phyloP scores from a whole-genome alignment of 306 rosid species.

The Trifolium dubium region DNA sequence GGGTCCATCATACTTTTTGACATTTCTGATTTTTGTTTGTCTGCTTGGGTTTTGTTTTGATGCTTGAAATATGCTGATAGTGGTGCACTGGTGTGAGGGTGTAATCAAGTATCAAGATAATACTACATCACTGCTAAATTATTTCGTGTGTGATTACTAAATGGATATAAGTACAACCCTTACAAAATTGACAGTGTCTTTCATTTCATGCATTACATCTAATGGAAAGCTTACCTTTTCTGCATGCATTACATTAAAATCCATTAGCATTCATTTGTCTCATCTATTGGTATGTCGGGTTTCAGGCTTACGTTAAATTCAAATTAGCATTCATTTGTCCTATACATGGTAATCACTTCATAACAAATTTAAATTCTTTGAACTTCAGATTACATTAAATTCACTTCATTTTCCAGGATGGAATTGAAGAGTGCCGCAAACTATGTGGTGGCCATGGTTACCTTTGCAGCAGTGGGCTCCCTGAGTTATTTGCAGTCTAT shows the following conservation, averaged over 20 bases:
- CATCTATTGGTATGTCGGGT: conserved; percentile 29
- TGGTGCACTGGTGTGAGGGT: conserved; percentile 11
- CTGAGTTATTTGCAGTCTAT: conserved; percentile 96
- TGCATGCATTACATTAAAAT: conserved; percentile 11
- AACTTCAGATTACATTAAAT: conserved; percentile 20
- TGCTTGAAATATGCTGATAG: conserved; percentile 17
- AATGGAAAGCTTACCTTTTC: neutral
- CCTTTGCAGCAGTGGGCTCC: conserved; percentile 95
- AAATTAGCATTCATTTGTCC: conserved; percentile 13
- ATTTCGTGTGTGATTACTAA: neutral
- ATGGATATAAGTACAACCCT: too few relatives aligned
- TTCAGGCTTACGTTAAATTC: too few relatives aligned
- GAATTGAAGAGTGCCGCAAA: conserved; percentile 93
- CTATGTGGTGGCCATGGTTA: conserved; percentile 98
- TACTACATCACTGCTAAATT: neutral
- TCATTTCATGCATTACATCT: neutral
- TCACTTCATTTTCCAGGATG: conserved; percentile 66
- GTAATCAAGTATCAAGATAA: conserved; percentile 24
- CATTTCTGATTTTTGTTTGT: neutral
- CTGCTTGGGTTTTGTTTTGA: conserved; percentile 32
- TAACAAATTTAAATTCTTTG: conserved; percentile 7
- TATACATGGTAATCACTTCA: conserved; percentile 24
- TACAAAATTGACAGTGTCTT: neutral
- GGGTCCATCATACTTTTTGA: neutral
- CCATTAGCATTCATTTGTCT: conserved; percentile 8